Evolutionary conservation across 352 stramenopile species (phyloP), one percentile per base, ranked within the genome.

Genomic region (Globisporangium cystogenes): DNA sequence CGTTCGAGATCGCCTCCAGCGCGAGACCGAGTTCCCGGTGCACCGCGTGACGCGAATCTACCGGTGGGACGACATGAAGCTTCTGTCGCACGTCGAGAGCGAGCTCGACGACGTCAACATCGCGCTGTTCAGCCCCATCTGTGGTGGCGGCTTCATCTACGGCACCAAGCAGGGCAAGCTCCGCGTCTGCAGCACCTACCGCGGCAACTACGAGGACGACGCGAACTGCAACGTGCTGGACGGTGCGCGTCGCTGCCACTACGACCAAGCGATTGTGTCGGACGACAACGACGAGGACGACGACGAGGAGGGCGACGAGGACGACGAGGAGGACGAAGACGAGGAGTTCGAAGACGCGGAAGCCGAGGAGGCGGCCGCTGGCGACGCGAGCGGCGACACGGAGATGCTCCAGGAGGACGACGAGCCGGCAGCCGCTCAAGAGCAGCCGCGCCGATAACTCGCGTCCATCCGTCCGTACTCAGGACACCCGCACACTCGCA

Each of bases 61-160:
- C 63, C 80, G 82, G 44, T 92, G 86, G 81, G 80, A 91, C 59
- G 83, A 95, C 56, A 96, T 96, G 84, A 79, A 72, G 51, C 64
- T 91, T n/a, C 70, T 93, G 15, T 87, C 78, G 2, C 76, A 93
- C 48, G 77, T 96, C 11, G 81, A 94, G 53, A 90, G 79, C 37
- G 82, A 83, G 33, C 84, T 98, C 37, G 96, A 99, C 64, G 96
- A 99, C 76, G 96, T 99, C 31, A 99, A 99, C 68, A 99, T 99
- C 74, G 96, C 96, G 44, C 67, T 97, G 35, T 99, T 99, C 68
- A 97, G 98, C 75, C 96, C 96, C 8, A 89, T 98, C 53, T 96
- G 91, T 46, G 97, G 96, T 20, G 82, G 94, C 51, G 97, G 97
- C 4, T 98, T 99, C 65, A 79, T 98, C n/a, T 99, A 99, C 70